These are phyloP conservation scores for Solanum pimpinellifolium DNA, from an alignment of 257 asterid species.

Conservation along the genomic window DNA sequence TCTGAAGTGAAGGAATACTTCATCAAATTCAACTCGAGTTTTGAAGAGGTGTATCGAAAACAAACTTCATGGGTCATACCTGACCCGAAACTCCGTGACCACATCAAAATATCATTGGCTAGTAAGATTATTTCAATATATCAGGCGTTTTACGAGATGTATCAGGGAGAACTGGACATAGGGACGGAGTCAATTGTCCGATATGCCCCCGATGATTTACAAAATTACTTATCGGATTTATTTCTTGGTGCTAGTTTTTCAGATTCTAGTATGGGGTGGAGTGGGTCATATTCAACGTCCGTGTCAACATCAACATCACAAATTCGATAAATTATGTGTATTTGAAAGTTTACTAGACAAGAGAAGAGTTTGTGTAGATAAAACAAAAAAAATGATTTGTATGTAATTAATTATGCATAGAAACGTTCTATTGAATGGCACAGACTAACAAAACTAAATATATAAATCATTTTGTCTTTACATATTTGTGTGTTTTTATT, in stretches of 20 bases:
- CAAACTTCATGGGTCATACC: constrained; percentile 61
- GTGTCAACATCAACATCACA: background rate
- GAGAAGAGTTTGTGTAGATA: background rate
- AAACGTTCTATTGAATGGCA: background rate
- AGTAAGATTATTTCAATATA: constrained; percentile 25
- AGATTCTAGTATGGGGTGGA: constrained; percentile 8
- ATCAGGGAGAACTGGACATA: background rate
- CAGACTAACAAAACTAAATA: background rate
- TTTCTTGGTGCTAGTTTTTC: constrained; percentile 15
- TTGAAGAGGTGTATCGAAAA: constrained; percentile 33
- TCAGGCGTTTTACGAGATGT: constrained; percentile 20
- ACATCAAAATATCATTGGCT: constrained; percentile 23
- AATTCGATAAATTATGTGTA: background rate
- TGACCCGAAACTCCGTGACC: constrained; percentile 34
- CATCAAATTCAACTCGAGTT: constrained; percentile 23
- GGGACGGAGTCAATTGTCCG: constrained; percentile 34
- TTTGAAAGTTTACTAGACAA: background rate
- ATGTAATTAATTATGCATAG: background rate
- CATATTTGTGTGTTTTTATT: background rate
- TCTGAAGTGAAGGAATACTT: constrained; percentile 19
- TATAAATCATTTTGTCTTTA: background rate
- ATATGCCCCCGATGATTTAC: constrained; percentile 72
- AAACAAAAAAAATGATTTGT: background rate
- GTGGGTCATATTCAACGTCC: background rate
- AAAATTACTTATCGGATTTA: constrained; percentile 54